Evolutionary conservation across 2,329 filamentous ascomycete species (phyloP), one percentile per base, ranked within the genome.

Genomic region (Colletotrichum viniferum): DNA sequence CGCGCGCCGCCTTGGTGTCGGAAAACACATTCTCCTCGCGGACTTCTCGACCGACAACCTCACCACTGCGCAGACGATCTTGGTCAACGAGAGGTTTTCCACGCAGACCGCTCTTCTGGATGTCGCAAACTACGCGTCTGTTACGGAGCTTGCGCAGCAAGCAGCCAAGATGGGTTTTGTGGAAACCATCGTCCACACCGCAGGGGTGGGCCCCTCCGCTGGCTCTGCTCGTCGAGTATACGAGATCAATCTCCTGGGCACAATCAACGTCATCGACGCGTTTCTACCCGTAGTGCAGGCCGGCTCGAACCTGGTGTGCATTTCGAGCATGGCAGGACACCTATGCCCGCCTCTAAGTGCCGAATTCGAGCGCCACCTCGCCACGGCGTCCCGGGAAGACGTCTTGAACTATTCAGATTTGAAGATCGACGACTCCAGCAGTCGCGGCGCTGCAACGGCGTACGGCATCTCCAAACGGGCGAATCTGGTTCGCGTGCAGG

Each of bases 401-500:
- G 10, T 61, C 0, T n/a, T 61, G 3, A 13, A 3, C 4, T 28
- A 32, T 21, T 1, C 18, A 0, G 18, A 30, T 30, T 4, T 32
- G 16, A 32, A 3, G 3, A 18, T 61, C 5, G 56, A 61, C 5
- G 18, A 61, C 7, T 7, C 18, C 7, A n/a, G 56, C 18, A 28
- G 16, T 13, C 26, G 18, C 2, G 56, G 26, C 30, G 18, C 28
- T 18, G 56, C 26, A 18, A 30, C 56, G 1, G 56, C 56, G 56
- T 34, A 61, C 4, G 56, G 14, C 5, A 13, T 61, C 26, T 34
- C 56, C 9, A 61, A 61, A 30, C 56, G 56, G 18, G 56, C 24
- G 56, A 61, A 61, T 30, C 14, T 61, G 4, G 56, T 61, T 3
- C 28, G 56, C 26, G 26, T 32, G 1, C 56, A 61, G 52, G 24